These are phyloP conservation scores for Gyromitra esculenta DNA, from an alignment of 2,329 filamentous ascomycete species.

Conservation along the genomic window DNA sequence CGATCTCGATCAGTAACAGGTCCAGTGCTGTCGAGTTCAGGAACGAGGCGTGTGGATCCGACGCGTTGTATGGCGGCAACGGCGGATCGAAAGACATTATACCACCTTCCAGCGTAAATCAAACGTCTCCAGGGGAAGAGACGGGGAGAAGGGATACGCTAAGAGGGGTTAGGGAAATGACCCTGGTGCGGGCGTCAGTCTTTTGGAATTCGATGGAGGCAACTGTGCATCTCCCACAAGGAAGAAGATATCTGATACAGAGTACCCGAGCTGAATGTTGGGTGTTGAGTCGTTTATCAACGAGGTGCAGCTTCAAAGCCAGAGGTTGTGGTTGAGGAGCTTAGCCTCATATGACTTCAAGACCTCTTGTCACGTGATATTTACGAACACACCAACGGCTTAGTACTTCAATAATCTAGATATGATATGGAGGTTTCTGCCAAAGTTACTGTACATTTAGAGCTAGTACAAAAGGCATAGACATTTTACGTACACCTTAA, in stretches of 20 bases:
- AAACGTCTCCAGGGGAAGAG: conserved; percentile 6
- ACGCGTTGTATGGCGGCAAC: conserved; percentile 74
- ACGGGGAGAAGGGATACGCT: conserved; percentile 1
- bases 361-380: conserved; percentile 22
- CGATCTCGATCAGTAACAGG: conserved; percentile 94
- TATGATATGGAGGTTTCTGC: background rate
- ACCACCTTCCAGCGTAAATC: conserved; percentile 11
- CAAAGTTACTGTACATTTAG: conserved; percentile 40
- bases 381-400: background rate
- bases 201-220: background rate
- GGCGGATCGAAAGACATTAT: conserved; percentile 78
- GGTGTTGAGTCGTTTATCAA: background rate
- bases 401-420: conserved; percentile 1
- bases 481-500: conserved; percentile 46
- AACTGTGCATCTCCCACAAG: conserved; percentile 21
- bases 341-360: conserved; percentile 28
- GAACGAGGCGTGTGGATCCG: conserved; percentile 78
- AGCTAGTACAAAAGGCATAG: conserved; percentile 28
- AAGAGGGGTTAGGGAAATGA: background rate
- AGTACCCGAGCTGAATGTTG: background rate
- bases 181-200: conserved; percentile 1
- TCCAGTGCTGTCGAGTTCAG: conserved; percentile 88
- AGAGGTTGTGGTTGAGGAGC: background rate
- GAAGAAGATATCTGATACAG: background rate
- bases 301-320: background rate